Base-by-base conservation (phyloP, 1,284 basidiomycete species). In the Xerocomus amazonicus region DNA sequence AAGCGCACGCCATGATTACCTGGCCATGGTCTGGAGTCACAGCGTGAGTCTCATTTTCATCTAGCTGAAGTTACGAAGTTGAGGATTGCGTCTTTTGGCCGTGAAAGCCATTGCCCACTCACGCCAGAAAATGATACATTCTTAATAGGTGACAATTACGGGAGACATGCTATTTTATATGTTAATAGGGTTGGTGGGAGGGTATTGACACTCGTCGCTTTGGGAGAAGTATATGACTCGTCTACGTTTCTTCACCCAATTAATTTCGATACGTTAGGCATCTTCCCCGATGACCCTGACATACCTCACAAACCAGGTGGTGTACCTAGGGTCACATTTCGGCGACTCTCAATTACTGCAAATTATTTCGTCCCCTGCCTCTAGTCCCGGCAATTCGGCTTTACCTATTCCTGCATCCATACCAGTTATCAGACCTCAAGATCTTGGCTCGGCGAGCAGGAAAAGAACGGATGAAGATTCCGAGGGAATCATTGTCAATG, bases 241-340 rank as follows among this genome's bases (percentile, higher is more conserved):
- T 38, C 13, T 48, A 2, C 0, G 19, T 35, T 16, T 36, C 35
- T 41, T 47, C n/a, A 13, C 27, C 47, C 47, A 16, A 44, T 41
- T 37, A 38, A 50, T 47, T 51, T 14, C 6, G 32, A 42, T 34
- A 47, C 46, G 45, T 27, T 52, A 94, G 90, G 77, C 79, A 7
- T 90, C 92, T 1, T 78, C 92, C 6, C 75, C 92, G 0, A 88
- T 80, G 3, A 80, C 84, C 2, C 61, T 97, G 45, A 83, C 89
- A 1, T 87, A 92, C 62, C 74, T 95, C n/a, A 78, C 83, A 13
- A 78, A 80, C 28, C 81, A 87, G 59, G 70, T 80, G n/a, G 53
- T 95, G 12, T 97, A 87, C 63, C 72, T 94, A 5, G 87, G 91
- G 2, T 96, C 93, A 1, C 86, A 92, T 54, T 75, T 81, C 31